These are phyloP conservation scores for Xerocomus nothofagi DNA, from an alignment of 1,284 basidiomycete genomes.

Conservation along the genomic window DNA sequence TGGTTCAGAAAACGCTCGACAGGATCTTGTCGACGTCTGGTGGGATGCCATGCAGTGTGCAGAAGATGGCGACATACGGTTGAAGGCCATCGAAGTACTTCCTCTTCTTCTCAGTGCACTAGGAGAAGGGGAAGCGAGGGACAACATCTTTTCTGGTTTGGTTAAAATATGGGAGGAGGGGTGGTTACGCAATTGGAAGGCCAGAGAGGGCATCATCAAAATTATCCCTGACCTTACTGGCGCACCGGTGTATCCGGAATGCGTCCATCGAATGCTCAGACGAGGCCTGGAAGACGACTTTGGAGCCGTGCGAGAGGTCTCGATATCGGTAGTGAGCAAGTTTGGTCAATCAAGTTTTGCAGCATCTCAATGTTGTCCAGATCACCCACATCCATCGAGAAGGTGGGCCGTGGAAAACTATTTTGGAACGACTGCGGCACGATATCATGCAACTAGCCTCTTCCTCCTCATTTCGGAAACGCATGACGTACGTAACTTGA, in stretches of 20 bases:
- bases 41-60: conserved; percentile 55
- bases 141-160: conserved; percentile 53
- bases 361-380: conserved; percentile 16
- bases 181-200: conserved; percentile 76
- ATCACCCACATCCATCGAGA: conserved; percentile 26
- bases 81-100: conserved; percentile 66
- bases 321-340: conserved; percentile 45
- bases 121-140: conserved; percentile 47
- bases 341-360: conserved; percentile 1
- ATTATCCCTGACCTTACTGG: conserved; percentile 46
- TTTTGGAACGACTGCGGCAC: conserved; percentile 43
- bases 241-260: conserved; percentile 33
- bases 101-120: conserved; percentile 60
- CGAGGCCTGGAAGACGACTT: conserved; percentile 77
- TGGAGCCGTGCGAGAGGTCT: conserved; percentile 82
- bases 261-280: conserved; percentile 50
- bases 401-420: conserved; percentile 24
- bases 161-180: conserved; percentile 63
- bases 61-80: conserved; percentile 69
- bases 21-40: conserved; percentile 79
- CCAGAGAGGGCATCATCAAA: conserved; percentile 71
- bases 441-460: conserved; percentile 57
- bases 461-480: conserved; percentile 61
- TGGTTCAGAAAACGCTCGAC: conserved; percentile 64
- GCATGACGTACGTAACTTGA: conserved; percentile 64